These are phyloP conservation scores for Hyparrhenia diplandra DNA, from an alignment of 176 grass and related monocot species.

Conservation along the genomic window DNA sequence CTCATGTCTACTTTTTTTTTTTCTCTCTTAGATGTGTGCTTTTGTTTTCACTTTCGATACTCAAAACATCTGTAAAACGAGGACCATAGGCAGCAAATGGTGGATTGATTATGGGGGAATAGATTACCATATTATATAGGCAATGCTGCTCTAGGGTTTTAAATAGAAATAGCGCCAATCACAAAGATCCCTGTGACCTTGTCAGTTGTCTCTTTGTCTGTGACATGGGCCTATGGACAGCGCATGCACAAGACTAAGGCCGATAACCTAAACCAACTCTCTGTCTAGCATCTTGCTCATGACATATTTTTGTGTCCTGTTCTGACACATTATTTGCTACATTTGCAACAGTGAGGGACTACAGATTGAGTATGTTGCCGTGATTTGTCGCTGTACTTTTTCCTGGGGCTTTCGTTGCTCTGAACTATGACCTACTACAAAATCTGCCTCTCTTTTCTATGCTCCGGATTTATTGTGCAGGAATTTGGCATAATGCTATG, in stretches of 20 bases:
- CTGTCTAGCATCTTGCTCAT: not conserved
- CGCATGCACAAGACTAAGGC: not conserved
- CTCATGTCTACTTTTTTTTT: not conserved
- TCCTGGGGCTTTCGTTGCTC: conserved; percentile 88
- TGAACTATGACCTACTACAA: conserved; percentile 66
- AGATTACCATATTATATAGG: not conserved
- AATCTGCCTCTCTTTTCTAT: conserved; percentile 50
- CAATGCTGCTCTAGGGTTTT: not conserved
- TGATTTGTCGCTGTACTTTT: conserved; percentile 78
- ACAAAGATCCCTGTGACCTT: not conserved
- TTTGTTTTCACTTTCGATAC: conserved; percentile 7
- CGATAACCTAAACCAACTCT: not conserved
- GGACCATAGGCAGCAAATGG: not conserved
- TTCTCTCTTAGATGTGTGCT: not conserved
- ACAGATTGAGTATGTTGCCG: conserved; percentile 78
- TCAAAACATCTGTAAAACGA: not conserved
- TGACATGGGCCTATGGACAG: not conserved
- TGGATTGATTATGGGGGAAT: not conserved
- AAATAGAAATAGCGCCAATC: not conserved
- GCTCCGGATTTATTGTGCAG: conserved; percentile 88
- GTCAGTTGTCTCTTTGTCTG: too few relatives aligned
- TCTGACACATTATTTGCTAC: conserved; percentile 29
- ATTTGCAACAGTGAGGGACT: conserved; percentile 70
- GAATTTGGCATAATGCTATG: conserved; percentile 89
- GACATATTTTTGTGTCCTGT: not conserved